Conservation (phyloP, 1,284 basidiomycete species). For the Cystobasidium slooffiae region DNA sequence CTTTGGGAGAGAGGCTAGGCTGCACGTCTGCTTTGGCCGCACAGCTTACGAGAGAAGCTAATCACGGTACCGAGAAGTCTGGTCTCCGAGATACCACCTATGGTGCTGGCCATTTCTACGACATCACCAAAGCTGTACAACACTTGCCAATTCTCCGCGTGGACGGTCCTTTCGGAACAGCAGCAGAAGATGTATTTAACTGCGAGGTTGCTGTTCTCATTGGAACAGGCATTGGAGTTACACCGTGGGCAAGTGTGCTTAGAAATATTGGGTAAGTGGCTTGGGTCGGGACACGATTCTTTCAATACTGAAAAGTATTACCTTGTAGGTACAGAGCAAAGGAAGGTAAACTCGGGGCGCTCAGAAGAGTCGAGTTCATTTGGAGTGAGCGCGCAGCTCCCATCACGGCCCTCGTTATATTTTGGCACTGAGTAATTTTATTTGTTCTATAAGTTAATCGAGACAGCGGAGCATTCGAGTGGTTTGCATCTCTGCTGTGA, state of each 20-base stretch:
- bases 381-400: slow-evolving; percentile 77
- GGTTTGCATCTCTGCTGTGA: slow-evolving; percentile 82
- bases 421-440: neutral
- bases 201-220: slow-evolving; percentile 81
- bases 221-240: slow-evolving; percentile 82
- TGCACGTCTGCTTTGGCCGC: slow-evolving; percentile 75
- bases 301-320: neutral
- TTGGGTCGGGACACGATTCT: neutral
- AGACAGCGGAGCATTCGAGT: slow-evolving; percentile 73
- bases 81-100: slow-evolving; percentile 56
- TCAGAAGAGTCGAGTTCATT: slow-evolving; percentile 85
- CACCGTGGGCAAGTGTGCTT: slow-evolving; percentile 85
- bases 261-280: slow-evolving; percentile 78
- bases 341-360: slow-evolving; percentile 70
- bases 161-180: slow-evolving; percentile 70
- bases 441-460: slow-evolving; percentile 40
- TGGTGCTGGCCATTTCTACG: slow-evolving; percentile 71
- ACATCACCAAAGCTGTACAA: slow-evolving; percentile 63
- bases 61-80: slow-evolving; percentile 66
- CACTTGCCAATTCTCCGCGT: slow-evolving; percentile 73
- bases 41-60: slow-evolving; percentile 71
- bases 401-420: slow-evolving; percentile 52
- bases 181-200: slow-evolving; percentile 85
- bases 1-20: slow-evolving; percentile 78
- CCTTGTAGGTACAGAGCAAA: slow-evolving; percentile 70